Evolutionary conservation across 257 asterid species (phyloP).

Genomic region (Nicotiana knightiana): DNA sequence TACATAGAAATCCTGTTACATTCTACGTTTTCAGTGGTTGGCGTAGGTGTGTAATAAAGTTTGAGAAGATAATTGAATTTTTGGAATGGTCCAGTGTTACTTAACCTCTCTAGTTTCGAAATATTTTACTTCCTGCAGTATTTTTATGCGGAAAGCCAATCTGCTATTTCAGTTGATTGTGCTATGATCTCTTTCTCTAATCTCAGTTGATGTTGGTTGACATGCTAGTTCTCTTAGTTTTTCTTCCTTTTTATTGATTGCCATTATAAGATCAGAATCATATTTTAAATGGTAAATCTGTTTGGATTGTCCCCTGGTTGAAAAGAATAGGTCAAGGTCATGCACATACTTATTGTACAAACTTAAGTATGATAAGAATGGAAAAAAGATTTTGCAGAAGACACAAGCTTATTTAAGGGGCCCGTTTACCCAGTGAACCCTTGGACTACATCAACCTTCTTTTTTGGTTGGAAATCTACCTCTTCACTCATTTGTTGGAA

Average conservation of each 20-base stretch:
- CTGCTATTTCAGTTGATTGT: background rate
- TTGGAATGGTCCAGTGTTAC: background rate
- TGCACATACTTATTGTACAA: background rate
- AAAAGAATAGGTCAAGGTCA: background rate
- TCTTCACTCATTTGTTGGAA: background rate
- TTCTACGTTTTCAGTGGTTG: background rate
- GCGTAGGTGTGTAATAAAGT: background rate
- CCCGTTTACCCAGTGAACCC: too few relatives aligned
- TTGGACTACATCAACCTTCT: too few relatives aligned
- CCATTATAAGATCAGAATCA: background rate
- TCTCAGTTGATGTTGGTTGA: background rate
- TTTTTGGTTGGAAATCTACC: background rate
- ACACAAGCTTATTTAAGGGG: too few relatives aligned
- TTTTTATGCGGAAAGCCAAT: background rate
- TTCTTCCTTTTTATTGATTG: background rate
- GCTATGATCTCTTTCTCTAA: background rate
- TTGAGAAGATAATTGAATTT: background rate
- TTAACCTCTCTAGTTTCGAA: background rate
- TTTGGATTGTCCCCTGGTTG: background rate
- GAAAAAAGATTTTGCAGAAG: too few relatives aligned
- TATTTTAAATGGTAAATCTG: background rate
- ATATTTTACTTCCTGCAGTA: background rate
- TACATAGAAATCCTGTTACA: background rate
- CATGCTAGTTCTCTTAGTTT: background rate
- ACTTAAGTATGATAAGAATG: background rate